Evolutionary conservation across 148 eudicot genomes (phyloP), one percentile per base, ranked within the genome.

Genomic region (Rhododendron henanense): DNA sequence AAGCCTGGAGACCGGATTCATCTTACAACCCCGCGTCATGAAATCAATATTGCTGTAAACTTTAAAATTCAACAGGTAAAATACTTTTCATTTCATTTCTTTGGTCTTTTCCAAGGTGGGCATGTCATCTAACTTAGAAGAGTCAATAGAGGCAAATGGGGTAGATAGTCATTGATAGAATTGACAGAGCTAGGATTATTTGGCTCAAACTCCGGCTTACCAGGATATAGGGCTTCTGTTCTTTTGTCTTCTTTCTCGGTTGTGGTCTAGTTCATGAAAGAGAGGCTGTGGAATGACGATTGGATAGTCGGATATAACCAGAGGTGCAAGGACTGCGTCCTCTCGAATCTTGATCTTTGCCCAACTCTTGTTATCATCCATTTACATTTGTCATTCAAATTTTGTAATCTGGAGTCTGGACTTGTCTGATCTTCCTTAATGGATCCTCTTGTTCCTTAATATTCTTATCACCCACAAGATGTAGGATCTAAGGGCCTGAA

Each of bases 311-410:
- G 96, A 9, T 96, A 92, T 39, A 95, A 94, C 39, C 94, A 94
- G 88, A 94, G 96, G 25, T 93, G 93, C 41, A 96, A 94, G 5
- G 98, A 96, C 73, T 93, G 91, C 1, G 94, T 91, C 80, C 95
- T 90, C 1, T 91, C 93, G 31, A 96, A 93, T 90, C 1, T 91
- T 92, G 37, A 94, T 93, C 92, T 93, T 93, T 79, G 90, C 88
- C 86, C 87, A 85, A 82, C 87, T 88, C 75, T 86, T 90, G 80
- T 82, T 92, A 82, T 87, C 86, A 67, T 93, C 96, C 97, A 94
- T 95, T 79, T 84, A n/a, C 50, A 0, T 77, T 78, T 65, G 35
- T 59, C 53, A 55, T 69, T 16, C 80, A n/a, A 33, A 51, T 65
- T 75, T 13, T 44, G 41, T 23, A 81, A 39, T 45, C 63, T 44